Base-by-base conservation (phyloP, 2,329 filamentous ascomycete species). In the Thielaviopsis ethacetica region DNA sequence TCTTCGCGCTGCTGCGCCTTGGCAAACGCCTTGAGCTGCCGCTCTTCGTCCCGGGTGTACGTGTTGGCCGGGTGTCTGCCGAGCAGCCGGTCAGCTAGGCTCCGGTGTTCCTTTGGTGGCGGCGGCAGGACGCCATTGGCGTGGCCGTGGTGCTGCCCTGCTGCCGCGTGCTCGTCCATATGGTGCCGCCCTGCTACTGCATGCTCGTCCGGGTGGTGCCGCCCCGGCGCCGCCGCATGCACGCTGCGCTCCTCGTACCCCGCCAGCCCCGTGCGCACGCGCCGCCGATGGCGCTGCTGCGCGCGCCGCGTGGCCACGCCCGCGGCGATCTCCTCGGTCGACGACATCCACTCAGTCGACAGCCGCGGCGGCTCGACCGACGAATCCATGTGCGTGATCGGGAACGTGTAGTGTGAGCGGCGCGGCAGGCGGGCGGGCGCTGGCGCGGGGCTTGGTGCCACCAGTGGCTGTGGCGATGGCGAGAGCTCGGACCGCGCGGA, bases 1-100 rank as follows among this genome's bases (percentile, higher is more conserved):
- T 81, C 77, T 67, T 86, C 68, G 52, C 75, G 79, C 62, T 79
- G 73, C 21, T 76, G 75, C 56, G 78, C 74, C 63, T 77, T 76
- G n/a, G 72, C 73, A 7, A 84, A 71, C 21, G 49, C 44, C 47
- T 61, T 61, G 13, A 38, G 56, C 19, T 54, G 49, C 17, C 38
- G 54, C 26, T 61, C 60, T 24, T 52, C 52, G 17, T 59, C 56
- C n/a, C 52, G 59, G 17, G 47, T 26, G 38, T 44, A 26, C 22
- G 38, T 53, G 34, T 60, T 56, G 5, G 57, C 53, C 5, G 57
- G 24, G 19, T 41, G 50, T 5, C 54, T 53, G 50, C 56, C 53
- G 5, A 61, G 38, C 3, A 59, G 41, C 13, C 51, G 34, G 54
- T 61, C 57, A 7, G 57, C 38, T 19, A 61, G 50, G 17, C 56